phyloP scores from a whole-genome alignment of 163 green algal species.

The Chlorella variabilis region DNA sequence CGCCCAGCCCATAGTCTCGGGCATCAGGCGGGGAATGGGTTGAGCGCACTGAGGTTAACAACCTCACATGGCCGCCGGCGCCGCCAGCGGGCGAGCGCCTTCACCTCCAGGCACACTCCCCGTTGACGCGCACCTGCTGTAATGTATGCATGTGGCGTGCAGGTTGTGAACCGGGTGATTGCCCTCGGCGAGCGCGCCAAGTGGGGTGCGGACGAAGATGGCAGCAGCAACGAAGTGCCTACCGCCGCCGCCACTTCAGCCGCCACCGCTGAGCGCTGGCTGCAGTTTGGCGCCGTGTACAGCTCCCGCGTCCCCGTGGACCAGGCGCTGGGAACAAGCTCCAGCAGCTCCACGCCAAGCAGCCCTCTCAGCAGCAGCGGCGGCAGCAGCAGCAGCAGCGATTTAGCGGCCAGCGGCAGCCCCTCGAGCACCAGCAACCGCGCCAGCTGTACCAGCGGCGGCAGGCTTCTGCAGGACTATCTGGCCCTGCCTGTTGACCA shows the following conservation, averaged over 20 bases:
- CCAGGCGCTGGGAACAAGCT: background rate
- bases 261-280: constrained; percentile 31
- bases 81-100: background rate
- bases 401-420: too few species aligned
- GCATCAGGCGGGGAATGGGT: background rate
- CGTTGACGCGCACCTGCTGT: too few species aligned
- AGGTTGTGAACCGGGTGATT: constrained; percentile 43
- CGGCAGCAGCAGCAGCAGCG: background rate
- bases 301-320: constrained; percentile 1
- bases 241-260: background rate
- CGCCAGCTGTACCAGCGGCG: background rate
- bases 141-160: too few species aligned
- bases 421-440: too few species aligned
- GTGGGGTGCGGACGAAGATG: background rate
- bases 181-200: constrained; percentile 5
- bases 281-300: constrained; percentile 39
- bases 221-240: background rate
- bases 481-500: constrained; percentile 60
- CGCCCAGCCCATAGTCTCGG: background rate
- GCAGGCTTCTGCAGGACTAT: constrained; percentile 48
- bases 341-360: background rate
- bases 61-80: background rate
- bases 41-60: too few species aligned
- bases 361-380: background rate
- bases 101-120: background rate